Evolutionary conservation across 331 rosid species (phyloP).

Genomic region (Quercus tomentella): DNA sequence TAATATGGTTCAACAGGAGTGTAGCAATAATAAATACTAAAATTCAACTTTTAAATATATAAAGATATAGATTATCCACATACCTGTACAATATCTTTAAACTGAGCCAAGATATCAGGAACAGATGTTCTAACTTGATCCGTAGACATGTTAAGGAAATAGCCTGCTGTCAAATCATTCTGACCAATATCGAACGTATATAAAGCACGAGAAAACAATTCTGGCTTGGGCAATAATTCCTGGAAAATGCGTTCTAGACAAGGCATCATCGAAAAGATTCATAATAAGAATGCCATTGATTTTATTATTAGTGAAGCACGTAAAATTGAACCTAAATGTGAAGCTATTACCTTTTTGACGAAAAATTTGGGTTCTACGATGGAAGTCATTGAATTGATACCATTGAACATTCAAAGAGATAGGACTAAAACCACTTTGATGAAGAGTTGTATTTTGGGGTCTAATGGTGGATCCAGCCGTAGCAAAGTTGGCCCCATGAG

Average conservation of each 20-base stretch:
- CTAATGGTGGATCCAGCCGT: constrained; percentile 50
- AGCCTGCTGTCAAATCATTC: constrained; percentile 45
- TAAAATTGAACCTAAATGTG: too few species aligned
- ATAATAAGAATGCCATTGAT: too few species aligned
- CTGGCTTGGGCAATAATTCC: constrained; percentile 31
- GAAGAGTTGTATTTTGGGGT: constrained; percentile 43
- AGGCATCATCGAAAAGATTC: neutral
- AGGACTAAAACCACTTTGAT: constrained; percentile 47
- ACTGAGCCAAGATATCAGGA: constrained; percentile 34
- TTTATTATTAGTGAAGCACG: too few species aligned
- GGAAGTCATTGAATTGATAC: constrained; percentile 44
- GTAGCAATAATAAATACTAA: rapidly evolving
- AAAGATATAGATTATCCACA: too few species aligned
- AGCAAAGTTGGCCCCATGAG: constrained; percentile 51
- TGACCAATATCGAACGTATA: constrained; percentile 52
- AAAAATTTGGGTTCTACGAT: constrained; percentile 23
- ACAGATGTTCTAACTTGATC: constrained; percentile 29
- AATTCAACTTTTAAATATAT: rapidly evolving
- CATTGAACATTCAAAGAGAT: constrained; percentile 42
- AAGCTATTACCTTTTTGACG: constrained; percentile 17
- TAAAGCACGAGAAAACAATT: constrained; percentile 25
- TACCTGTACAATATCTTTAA: constrained; percentile 27
- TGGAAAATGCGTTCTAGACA: constrained; percentile 30
- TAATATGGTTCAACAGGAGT: rapidly evolving
- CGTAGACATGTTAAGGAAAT: constrained; percentile 38